Conservation (phyloP, 495 filamentous ascomycete species). For the Tricharina praecox region DNA sequence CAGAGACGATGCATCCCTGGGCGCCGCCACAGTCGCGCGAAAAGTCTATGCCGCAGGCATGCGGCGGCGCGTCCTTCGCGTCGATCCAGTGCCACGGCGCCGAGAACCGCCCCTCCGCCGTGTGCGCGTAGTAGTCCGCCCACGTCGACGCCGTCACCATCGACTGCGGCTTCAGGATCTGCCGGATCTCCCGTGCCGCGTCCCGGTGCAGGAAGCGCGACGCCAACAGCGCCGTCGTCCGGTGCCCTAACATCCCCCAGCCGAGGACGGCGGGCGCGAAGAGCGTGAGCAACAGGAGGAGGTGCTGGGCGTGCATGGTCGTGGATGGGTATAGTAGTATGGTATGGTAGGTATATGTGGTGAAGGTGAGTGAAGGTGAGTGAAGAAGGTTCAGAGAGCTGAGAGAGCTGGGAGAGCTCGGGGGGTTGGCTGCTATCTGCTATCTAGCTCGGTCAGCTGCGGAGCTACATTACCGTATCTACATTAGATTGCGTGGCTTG, state of each 20-base stretch:
- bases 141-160: slow-evolving; percentile 45
- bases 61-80: slow-evolving; percentile 46
- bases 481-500: too few relatives aligned
- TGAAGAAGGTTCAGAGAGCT: too few relatives aligned
- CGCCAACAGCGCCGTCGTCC: slow-evolving; percentile 24
- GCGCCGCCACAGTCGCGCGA: slow-evolving; percentile 41
- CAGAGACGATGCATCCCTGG: slow-evolving; percentile 45
- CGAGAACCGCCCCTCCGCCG: slow-evolving; percentile 39
- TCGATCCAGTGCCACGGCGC: slow-evolving; percentile 56
- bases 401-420: too few relatives aligned
- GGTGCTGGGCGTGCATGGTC: too few relatives aligned
- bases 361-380: too few relatives aligned
- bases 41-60: slow-evolving; percentile 41
- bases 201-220: slow-evolving; percentile 23
- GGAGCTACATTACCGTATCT: too few relatives aligned
- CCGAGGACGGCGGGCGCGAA: not conserved
- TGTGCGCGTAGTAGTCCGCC: slow-evolving; percentile 47
- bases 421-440: too few relatives aligned
- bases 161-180: slow-evolving; percentile 30
- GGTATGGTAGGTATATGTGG: too few relatives aligned
- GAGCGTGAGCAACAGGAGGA: slow-evolving; percentile 1
- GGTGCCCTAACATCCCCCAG: slow-evolving; percentile 26
- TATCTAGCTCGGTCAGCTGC: too few relatives aligned
- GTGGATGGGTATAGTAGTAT: too few relatives aligned
- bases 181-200: slow-evolving; percentile 14